Evolutionary conservation across 208 protist species (phyloP), one percentile per base, ranked within the genome.

Genomic region (Vickermania ingenoplastis): DNA sequence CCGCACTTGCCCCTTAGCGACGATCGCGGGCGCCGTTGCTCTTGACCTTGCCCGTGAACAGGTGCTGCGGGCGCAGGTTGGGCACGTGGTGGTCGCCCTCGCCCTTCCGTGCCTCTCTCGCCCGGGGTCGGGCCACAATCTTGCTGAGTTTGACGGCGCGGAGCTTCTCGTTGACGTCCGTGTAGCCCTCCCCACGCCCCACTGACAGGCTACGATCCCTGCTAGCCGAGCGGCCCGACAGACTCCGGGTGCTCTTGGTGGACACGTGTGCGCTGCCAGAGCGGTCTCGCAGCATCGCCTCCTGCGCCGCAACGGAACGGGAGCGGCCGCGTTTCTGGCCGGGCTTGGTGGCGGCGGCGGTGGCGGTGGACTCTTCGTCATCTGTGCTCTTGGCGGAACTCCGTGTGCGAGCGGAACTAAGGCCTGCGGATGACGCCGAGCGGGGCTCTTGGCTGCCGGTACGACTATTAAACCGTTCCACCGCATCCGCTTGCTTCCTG

Each of bases 11-110:
- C n/a, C n/a, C n/a, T 90, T 86, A 94, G 52, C 89, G 82, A 25
- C 83, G 78, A 63, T 92, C 81, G n/a, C 89, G 82, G 22, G 70
- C 73, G 28, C 89, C 85, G 60, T 92, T 95, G 63, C 67, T 80
- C 75, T 95, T 96, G 57, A 96, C 92, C 89, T 99, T 99, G 63
- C 98, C 98, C 26, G 96, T 88, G 69, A 98, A 98, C 53, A 99
- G 73, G 79, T 99, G 97, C 78, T 98, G 99, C 14, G 98, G 98
- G 73, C 86, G 98, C 21, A 95, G 55, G 81, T 94, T 90, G 54
- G 73, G 79, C 29, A 99, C 73, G 72, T 86, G 75, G 59, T 95
- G 85, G 70, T 99, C 98, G 57, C 88, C 87, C 73, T 99, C 98
- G 48, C 96, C 88, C 65, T 91, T 92, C 53, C 78, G 86, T 1